Evolutionary conservation across 2,329 filamentous ascomycete species (phyloP).

Genomic region (Alternaria angustiovoidea): DNA sequence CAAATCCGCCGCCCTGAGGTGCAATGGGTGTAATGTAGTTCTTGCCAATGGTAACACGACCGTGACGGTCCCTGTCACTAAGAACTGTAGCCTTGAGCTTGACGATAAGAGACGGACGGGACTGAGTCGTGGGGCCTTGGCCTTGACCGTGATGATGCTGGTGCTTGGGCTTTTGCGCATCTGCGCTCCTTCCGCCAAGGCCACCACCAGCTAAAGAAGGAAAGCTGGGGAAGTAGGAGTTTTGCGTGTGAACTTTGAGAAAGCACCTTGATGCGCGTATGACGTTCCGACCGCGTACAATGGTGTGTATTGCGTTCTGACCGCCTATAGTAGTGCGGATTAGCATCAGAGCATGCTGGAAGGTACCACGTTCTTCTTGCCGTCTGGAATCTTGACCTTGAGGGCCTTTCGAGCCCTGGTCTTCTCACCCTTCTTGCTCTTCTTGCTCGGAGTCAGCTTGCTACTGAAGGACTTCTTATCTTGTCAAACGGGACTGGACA

Average conservation of each 20-base stretch:
- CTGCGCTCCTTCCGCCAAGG: conserved; percentile 31
- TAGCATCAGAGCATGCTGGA: background rate
- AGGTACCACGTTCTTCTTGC: conserved; percentile 4
- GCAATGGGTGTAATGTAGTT: too few relatives aligned
- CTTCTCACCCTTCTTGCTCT: background rate
- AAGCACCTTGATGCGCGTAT: too few relatives aligned
- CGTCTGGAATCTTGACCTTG: conserved; percentile 19
- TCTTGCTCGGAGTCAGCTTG: background rate
- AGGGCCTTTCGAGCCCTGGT: conserved; percentile 19
- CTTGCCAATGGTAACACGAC: too few relatives aligned
- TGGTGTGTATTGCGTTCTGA: background rate
- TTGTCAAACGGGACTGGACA: background rate
- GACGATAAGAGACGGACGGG: too few relatives aligned
- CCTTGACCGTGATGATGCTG: too few relatives aligned
- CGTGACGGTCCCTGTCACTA: too few relatives aligned
- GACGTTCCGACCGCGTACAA: too few relatives aligned
- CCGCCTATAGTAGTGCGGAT: too few relatives aligned
- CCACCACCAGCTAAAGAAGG: conserved; percentile 40
- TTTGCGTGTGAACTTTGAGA: conserved; percentile 33
- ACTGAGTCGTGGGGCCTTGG: too few relatives aligned
- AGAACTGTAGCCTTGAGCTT: too few relatives aligned
- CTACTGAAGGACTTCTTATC: background rate
- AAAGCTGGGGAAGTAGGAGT: conserved; percentile 60
- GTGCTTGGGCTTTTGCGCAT: too few relatives aligned
- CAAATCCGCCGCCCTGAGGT: too few relatives aligned